Evolutionary conservation across 2,329 filamentous ascomycete genomes (phyloP).

Genomic region (Colletotrichum agaves): DNA sequence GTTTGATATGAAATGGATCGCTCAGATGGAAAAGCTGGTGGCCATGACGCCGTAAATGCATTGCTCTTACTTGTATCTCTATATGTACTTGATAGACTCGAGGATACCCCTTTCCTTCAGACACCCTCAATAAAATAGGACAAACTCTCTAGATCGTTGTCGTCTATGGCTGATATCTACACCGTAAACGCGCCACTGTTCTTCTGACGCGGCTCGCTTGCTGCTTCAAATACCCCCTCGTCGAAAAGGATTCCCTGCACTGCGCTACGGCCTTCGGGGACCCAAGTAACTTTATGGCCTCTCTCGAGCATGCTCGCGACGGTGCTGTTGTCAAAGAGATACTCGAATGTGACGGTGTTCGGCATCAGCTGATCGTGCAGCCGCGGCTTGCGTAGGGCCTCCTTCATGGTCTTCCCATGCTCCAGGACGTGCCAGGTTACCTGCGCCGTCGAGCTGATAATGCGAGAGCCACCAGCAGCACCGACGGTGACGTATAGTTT

Average conservation of each 20-base stretch:
- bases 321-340: conserved; percentile 71
- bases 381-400: conserved; percentile 74
- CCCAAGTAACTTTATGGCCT: conserved; percentile 79
- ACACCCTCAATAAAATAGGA: conserved; percentile 24
- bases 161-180: conserved; percentile 39
- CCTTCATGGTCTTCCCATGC: conserved; percentile 63
- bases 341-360: conserved; percentile 75
- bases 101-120: conserved; percentile 49
- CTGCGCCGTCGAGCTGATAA: conserved; percentile 83
- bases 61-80: conserved; percentile 32
- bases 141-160: not conserved
- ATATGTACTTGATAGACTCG: conserved; percentile 45
- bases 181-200: conserved; percentile 73
- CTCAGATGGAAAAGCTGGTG: conserved; percentile 79
- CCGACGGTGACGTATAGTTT: conserved; percentile 76
- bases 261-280: conserved; percentile 70
- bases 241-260: conserved; percentile 74
- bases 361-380: conserved; percentile 87
- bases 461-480: conserved; percentile 83
- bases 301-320: conserved; percentile 69
- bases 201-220: conserved; percentile 78
- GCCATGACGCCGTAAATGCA: conserved; percentile 44
- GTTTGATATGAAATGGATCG: conserved; percentile 83
- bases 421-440: conserved; percentile 80
- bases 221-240: conserved; percentile 81